Base-by-base conservation (phyloP, 805 yeast species). In the Candida arabinofermentans region DNA sequence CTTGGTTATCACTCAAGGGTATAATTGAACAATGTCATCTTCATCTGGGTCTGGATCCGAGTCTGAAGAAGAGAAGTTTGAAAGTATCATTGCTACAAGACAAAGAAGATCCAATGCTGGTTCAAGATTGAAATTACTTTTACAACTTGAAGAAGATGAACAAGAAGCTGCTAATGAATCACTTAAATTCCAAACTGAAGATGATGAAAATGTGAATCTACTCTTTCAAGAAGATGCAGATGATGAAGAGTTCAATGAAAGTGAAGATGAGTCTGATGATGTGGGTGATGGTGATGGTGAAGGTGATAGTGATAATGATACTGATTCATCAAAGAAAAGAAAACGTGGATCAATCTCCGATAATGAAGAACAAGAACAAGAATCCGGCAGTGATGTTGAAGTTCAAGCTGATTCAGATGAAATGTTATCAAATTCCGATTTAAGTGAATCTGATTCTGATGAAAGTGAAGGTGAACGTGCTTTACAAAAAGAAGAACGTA, bases 61-160 rank as follows among this genome's bases (percentile, higher is more conserved):
- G 24, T 51, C 54, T 7, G 62, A 55, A 27, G 61, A 53, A 18
- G 75, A 70, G 27, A 50, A 53, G 16, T 62, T 62, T 44, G 83
- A 81, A 35, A 72, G 77, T 53, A 70, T 88, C 42, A 83, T 84
- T 51, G 79, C 85, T 17, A 83, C 95, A 3, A 75, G 97, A 47
- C 67, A 78, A 46, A 71, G 87, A 49, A 77, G 99, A 41, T 63
- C 88, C 34, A 93, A 91, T 65, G 99, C 99, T 2, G 99, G 99
- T 13, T 83, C 86, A 39, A 71, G 93, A 41, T 69, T 93, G 58
- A 77, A 78, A 54, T 79, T 79, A 42, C 71, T 93, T 45, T 66
- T 93, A 16, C 84, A 80, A 44, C 72, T 86, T 23, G 96, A 82
- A 51, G 85, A 67, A 13, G 71, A 69, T 3, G 55, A 56, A 26